Percentiles rank a stretch among this genome's conserved stretches.
Conservation (phyloP, 192 early-diverging fungal species). For the Rhizophagus sp. region DNA sequence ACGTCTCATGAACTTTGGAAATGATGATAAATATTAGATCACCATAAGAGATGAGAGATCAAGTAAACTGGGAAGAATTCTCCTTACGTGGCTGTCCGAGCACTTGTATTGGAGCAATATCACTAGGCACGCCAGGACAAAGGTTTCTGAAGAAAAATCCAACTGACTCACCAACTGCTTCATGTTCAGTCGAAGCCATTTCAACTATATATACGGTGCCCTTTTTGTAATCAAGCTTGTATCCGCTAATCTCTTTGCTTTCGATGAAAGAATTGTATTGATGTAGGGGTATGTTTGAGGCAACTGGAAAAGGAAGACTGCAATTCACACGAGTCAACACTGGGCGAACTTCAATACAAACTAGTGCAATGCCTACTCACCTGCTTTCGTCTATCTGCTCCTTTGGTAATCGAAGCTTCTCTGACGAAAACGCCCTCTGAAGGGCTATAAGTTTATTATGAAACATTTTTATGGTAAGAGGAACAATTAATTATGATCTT, state of each 20-base stretch:
- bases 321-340: conserved; percentile 23
- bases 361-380: conserved; percentile 18
- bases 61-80: conserved; percentile 9
- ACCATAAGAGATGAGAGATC: not conserved
- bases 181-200: conserved; percentile 11
- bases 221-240: conserved; percentile 24
- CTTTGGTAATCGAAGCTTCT: not conserved
- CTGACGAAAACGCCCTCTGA: conserved; percentile 11
- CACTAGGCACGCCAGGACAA: not conserved
- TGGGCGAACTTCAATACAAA: not conserved
- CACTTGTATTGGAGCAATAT: conserved; percentile 13
- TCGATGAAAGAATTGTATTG: conserved; percentile 25
- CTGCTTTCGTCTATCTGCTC: conserved; percentile 7
- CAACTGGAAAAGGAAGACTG: conserved; percentile 26
- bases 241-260: conserved; percentile 4
- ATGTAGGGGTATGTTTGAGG: conserved; percentile 7
- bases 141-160: not conserved
- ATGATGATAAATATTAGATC: not conserved
- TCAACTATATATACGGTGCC: conserved; percentile 23
- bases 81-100: not conserved
- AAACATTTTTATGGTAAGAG: too few species aligned
- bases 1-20: conserved; percentile 1
- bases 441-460: not conserved
- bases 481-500: too few species aligned
- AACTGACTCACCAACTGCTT: not conserved